Conservation (phyloP, 176 grass and related monocot species). For the Zoysia japonica region DNA sequence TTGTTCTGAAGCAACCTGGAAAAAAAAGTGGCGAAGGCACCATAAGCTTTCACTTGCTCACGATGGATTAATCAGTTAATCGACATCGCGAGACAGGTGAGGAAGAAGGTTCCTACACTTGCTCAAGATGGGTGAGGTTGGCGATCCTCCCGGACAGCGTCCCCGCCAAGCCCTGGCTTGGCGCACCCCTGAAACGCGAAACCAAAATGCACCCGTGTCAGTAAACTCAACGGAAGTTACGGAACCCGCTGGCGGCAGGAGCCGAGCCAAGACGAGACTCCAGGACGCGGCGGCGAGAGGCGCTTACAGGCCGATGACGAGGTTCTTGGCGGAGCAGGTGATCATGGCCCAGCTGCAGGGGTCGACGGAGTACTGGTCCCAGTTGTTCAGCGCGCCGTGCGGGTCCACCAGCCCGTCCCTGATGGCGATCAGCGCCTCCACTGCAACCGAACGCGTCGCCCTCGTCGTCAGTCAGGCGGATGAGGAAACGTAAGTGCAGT, state of each 20-base stretch:
- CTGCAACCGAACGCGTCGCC: conserved; percentile 25
- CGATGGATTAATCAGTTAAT: not conserved
- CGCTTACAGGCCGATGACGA: conserved; percentile 88
- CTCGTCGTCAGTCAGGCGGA: not conserved
- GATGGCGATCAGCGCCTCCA: conserved; percentile 89
- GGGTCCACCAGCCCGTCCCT: conserved; percentile 69
- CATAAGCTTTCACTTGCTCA: too few relatives aligned
- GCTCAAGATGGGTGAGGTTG: conserved; percentile 91
- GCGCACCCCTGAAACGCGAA: conserved; percentile 64
- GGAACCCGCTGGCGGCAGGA: not conserved
- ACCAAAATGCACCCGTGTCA: not conserved
- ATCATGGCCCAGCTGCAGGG: conserved; percentile 99
- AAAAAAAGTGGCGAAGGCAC: not conserved
- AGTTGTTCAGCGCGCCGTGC: conserved; percentile 82
- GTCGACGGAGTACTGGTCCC: conserved; percentile 96
- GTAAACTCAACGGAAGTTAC: not conserved
- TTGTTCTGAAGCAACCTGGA: conserved; percentile 92
- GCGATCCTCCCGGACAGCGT: conserved; percentile 68
- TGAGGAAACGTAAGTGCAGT: not conserved
- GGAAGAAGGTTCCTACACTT: conserved; percentile 60
- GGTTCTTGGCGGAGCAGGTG: conserved; percentile 89
- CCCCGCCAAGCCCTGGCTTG: conserved; percentile 85
- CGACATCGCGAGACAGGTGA: not conserved
- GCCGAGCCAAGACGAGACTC: not conserved
- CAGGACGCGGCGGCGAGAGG: not conserved